phyloP scores from a whole-genome alignment of 352 stramenopile genomes.

The Blastocystis hominis region DNA sequence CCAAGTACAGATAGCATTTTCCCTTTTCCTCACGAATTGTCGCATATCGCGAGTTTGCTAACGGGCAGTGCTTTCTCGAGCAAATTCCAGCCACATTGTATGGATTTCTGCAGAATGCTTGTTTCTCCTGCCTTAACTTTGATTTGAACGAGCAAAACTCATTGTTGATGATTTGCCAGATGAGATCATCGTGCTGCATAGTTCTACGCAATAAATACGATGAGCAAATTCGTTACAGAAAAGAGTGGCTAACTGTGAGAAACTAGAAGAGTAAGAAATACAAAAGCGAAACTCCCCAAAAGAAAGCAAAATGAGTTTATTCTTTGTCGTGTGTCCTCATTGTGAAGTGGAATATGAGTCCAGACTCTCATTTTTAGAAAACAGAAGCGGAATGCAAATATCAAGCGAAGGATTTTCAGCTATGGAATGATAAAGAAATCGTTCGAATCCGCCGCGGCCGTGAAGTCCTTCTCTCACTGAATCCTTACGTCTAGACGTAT shows the following conservation, averaged over 20 bases:
- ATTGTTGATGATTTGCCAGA: conserved; percentile 95
- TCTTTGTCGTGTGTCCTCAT: conserved; percentile 31
- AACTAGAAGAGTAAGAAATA: neutral
- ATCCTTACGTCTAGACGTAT: neutral
- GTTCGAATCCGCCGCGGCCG: conserved; percentile 15
- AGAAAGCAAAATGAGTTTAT: neutral
- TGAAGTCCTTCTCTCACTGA: neutral
- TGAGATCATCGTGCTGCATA: conserved; percentile 93
- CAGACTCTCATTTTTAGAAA: neutral
- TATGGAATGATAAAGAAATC: neutral
- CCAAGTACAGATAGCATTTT: conserved; percentile 67
- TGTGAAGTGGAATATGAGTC: neutral
- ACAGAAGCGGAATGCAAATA: conserved; percentile 40
- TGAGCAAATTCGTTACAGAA: neutral
- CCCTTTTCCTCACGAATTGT: conserved; percentile 92
- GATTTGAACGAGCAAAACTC: conserved; percentile 97
- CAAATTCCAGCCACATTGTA: conserved; percentile 95
- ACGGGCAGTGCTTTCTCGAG: conserved; percentile 84
- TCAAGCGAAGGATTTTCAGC: conserved; percentile 17
- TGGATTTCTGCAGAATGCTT: conserved; percentile 89
- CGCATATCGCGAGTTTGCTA: conserved; percentile 93
- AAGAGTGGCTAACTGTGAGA: neutral
- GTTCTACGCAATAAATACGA: neutral
- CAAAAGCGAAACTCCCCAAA: neutral
- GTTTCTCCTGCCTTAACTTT: conserved; percentile 72